Percentiles rank a stretch among this genome's conserved stretches.
Evolutionary conservation across 129 eudicot genomes (phyloP).

Genomic region (Centrapalus pauciflorus): DNA sequence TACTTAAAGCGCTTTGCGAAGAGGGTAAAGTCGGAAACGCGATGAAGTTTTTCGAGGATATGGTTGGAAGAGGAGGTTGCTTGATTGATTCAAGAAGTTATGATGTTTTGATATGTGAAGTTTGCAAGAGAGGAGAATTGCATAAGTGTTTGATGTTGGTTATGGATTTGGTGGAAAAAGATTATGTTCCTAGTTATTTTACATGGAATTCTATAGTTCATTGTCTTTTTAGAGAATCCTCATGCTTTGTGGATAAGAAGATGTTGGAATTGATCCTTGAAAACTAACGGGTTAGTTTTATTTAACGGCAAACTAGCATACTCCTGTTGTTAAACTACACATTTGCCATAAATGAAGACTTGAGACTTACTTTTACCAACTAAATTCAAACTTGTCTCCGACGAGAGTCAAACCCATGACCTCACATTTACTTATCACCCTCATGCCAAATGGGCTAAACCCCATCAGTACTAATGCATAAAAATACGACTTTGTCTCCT

Average conservation of each 20-base stretch:
- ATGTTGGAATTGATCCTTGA: conserved; percentile 30
- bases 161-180: conserved; percentile 58
- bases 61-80: conserved; percentile 57
- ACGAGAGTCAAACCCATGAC: no score
- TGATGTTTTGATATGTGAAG: conserved; percentile 34
- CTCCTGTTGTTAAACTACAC: no score
- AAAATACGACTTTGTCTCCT: no score
- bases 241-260: conserved; percentile 22
- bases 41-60: conserved; percentile 47
- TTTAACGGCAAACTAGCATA: no score
- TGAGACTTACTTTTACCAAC: no score
- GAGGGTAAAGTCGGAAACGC: conserved; percentile 49
- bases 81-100: conserved; percentile 52
- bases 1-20: conserved; percentile 44
- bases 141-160: conserved; percentile 39
- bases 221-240: conserved; percentile 28
- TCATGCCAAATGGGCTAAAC: no score
- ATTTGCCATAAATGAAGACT: no score
- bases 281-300: no score
- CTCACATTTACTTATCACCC: no score
- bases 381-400: no score
- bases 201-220: conserved; percentile 50
- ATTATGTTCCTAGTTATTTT: conserved; percentile 38
- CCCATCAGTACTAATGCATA: no score
- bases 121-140: conserved; percentile 41